Evolutionary conservation across 2,329 filamentous ascomycete genomes (phyloP).

Genomic region (Domatiomyces catenatus): DNA sequence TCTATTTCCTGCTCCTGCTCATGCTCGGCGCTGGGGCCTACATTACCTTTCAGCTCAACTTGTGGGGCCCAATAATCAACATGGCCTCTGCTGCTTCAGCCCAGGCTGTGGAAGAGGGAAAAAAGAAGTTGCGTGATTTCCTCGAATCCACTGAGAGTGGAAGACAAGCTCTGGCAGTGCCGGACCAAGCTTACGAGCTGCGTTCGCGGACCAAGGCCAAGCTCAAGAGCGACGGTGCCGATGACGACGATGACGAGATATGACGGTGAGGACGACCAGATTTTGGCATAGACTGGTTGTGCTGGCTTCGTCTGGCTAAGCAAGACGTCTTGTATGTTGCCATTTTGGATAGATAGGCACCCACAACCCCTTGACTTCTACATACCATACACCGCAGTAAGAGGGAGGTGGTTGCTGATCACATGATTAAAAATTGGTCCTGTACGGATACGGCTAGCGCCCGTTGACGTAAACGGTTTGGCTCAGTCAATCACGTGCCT

Average conservation of each 20-base stretch:
- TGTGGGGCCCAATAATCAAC: conserved; percentile 89
- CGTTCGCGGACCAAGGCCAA: not conserved
- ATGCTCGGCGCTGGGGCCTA: conserved; percentile 64
- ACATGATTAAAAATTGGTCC: not conserved
- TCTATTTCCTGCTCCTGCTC: conserved; percentile 81
- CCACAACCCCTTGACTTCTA: too few species aligned
- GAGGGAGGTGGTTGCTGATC: not conserved
- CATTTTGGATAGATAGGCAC: not conserved
- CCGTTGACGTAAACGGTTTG: not conserved
- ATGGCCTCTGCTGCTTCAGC: conserved; percentile 80
- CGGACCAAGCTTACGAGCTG: conserved; percentile 28
- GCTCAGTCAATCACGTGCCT: not conserved
- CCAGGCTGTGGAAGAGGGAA: conserved; percentile 81
- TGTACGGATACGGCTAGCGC: not conserved
- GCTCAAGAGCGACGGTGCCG: not conserved
- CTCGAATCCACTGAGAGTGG: conserved; percentile 76
- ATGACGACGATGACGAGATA: not conserved
- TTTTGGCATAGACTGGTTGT: not conserved
- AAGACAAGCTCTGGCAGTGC: conserved; percentile 66
- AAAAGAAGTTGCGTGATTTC: conserved; percentile 80
- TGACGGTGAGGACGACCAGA: not conserved
- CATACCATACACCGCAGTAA: too few species aligned
- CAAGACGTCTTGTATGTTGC: not conserved
- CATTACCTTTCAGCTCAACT: conserved; percentile 80
- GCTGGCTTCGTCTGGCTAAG: not conserved